These are phyloP conservation scores for Allium cepa DNA, from an alignment of 106 monocot species.

Conservation along the genomic window DNA sequence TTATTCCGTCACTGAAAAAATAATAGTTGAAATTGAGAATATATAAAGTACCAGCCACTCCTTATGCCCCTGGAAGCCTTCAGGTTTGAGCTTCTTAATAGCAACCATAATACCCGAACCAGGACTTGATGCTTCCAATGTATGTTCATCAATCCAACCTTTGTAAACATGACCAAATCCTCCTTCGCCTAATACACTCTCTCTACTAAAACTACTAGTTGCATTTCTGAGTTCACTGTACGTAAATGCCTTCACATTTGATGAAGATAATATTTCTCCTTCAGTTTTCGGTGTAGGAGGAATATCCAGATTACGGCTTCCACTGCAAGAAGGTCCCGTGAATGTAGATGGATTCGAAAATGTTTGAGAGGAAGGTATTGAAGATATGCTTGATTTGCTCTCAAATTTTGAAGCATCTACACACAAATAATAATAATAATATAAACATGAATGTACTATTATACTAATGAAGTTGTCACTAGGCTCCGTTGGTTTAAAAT, in stretches of 20 bases:
- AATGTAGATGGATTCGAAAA: conserved; percentile 32
- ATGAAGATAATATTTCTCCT: conserved; percentile 28
- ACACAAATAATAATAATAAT: neutral
- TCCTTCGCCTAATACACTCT: conserved; percentile 32
- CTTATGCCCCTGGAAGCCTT: conserved; percentile 33
- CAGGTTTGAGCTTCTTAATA: conserved; percentile 31
- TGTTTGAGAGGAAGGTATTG: conserved; percentile 30
- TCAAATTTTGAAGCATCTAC: conserved; percentile 33
- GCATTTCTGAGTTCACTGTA: conserved; percentile 25
- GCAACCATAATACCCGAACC: conserved; percentile 26
- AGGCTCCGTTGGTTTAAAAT: no score
- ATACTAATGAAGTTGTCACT: no score
- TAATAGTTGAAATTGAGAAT: neutral
- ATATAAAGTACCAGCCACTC: conserved; percentile 21
- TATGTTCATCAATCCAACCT: conserved; percentile 34
- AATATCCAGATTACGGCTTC: conserved; percentile 16
- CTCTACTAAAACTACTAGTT: conserved; percentile 21
- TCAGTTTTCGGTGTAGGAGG: conserved; percentile 46
- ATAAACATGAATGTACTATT: no score
- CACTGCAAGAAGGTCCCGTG: conserved; percentile 31
- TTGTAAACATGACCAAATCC: conserved; percentile 30
- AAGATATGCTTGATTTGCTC: conserved; percentile 34
- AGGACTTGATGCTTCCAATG: conserved; percentile 17
- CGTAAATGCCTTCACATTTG: conserved; percentile 26
- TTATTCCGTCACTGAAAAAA: no score